Conservation (phyloP, 441 rosid genomes). For the Adansonia grandidieri region DNA sequence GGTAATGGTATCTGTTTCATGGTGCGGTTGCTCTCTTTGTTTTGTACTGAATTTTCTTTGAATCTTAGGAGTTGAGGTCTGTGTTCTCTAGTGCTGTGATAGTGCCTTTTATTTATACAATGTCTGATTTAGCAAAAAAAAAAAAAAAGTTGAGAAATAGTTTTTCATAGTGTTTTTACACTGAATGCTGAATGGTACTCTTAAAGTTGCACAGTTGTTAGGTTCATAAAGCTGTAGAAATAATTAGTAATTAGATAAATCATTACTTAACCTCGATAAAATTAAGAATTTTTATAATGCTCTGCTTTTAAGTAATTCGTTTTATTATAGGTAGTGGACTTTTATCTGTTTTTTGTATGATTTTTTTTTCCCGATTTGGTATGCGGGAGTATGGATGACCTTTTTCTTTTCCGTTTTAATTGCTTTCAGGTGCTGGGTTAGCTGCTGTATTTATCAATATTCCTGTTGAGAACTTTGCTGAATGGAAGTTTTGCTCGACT, state of each 20-base stretch:
- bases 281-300: not conserved
- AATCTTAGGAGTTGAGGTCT: too few relatives aligned
- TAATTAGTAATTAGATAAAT: not conserved
- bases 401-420: constrained; percentile 1
- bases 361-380: not conserved
- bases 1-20: too few relatives aligned
- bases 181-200: not conserved
- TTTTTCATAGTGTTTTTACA: not conserved
- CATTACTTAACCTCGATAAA: not conserved
- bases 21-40: too few relatives aligned
- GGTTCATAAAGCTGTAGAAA: not conserved
- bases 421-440: constrained; percentile 80
- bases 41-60: too few relatives aligned
- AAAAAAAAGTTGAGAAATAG: too few relatives aligned
- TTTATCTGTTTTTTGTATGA: not conserved
- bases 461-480: constrained; percentile 97
- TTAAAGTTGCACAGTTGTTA: not conserved
- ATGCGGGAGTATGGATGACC: not conserved
- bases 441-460: constrained; percentile 94
- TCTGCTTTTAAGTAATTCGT: not conserved
- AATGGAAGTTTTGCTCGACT: constrained; percentile 86
- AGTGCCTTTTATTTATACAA: too few relatives aligned
- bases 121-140: too few relatives aligned
- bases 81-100: too few relatives aligned
- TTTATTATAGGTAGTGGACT: not conserved